Evolutionary conservation across 345 rosid genomes (phyloP).

Genomic region (Corymbia maculata): DNA sequence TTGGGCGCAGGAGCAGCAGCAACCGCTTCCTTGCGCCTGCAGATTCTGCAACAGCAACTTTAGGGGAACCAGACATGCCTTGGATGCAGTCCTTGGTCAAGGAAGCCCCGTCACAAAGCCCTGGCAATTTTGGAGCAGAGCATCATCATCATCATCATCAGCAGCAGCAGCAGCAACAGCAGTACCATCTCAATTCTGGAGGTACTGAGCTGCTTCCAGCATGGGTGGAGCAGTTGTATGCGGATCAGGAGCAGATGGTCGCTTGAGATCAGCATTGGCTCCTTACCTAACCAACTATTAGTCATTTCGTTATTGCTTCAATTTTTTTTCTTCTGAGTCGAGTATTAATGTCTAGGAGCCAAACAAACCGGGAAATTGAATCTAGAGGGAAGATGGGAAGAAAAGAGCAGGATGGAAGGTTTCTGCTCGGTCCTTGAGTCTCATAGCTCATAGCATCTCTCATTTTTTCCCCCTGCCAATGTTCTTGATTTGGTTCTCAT

Average conservation of each 20-base stretch:
- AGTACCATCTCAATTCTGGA: constrained; percentile 20
- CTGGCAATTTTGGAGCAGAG: constrained; percentile 6
- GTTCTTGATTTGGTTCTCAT: not conserved
- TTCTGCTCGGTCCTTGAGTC: constrained; percentile 2
- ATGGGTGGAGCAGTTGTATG: constrained; percentile 73
- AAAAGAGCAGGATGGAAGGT: constrained; percentile 12
- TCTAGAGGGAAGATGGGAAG: not conserved
- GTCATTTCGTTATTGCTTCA: constrained; percentile 7
- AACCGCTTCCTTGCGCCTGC: constrained; percentile 4
- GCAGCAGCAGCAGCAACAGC: constrained; percentile 27
- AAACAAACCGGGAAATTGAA: not conserved
- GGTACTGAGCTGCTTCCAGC: constrained; percentile 34
- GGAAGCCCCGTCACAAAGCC: constrained; percentile 22
- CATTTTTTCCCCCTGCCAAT: not conserved
- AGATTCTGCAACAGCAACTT: constrained; percentile 5
- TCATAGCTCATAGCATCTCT: not conserved
- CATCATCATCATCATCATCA: not conserved
- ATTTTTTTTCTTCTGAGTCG: constrained; percentile 13
- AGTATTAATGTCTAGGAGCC: constrained; percentile 1
- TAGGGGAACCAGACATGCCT: constrained; percentile 61
- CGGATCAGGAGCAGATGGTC: constrained; percentile 76
- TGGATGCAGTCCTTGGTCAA: constrained; percentile 73
- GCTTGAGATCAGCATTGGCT: constrained; percentile 26
- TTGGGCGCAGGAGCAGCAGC: constrained; percentile 35
- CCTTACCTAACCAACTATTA: not conserved